These are phyloP conservation scores for Mortierella alpina DNA, from an alignment of 192 early-diverging fungal genomes.

Conservation along the genomic window DNA sequence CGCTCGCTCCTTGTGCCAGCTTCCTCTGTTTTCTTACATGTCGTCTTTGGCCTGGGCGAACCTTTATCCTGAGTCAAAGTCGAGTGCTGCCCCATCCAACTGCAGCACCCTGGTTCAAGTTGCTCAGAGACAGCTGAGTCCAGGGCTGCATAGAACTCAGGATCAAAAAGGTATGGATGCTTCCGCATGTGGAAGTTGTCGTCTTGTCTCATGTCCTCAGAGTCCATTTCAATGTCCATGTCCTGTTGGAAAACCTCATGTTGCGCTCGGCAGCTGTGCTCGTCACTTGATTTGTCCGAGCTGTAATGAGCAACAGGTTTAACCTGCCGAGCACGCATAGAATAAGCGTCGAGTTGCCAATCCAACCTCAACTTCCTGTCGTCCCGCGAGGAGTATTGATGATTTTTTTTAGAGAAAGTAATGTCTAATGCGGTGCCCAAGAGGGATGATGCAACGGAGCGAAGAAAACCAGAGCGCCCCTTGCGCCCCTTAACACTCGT, in stretches of 20 bases:
- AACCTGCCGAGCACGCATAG: slow-evolving; percentile 46
- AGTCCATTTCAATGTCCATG: background rate
- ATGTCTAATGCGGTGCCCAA: too few species aligned
- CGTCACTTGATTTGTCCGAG: slow-evolving; percentile 21
- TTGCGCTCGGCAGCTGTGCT: slow-evolving; percentile 8
- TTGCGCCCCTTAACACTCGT: too few species aligned
- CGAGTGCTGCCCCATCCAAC: background rate
- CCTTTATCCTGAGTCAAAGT: background rate
- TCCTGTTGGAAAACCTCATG: slow-evolving; percentile 3
- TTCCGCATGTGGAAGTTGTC: slow-evolving; percentile 32
- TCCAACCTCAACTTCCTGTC: too few species aligned
- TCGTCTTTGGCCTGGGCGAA: too few species aligned
- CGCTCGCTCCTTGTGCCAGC: too few species aligned
- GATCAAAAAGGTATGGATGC: slow-evolving; percentile 40
- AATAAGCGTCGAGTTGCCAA: background rate
- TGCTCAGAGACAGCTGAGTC: slow-evolving; percentile 24
- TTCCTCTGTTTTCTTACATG: too few species aligned
- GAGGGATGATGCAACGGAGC: too few species aligned
- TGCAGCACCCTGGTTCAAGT: background rate
- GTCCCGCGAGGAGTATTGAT: too few species aligned
- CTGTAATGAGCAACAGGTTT: slow-evolving; percentile 21
- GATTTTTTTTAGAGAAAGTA: too few species aligned
- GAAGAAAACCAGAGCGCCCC: too few species aligned
- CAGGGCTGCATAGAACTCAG: slow-evolving; percentile 37
- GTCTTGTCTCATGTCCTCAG: background rate